A percentile compares a stretch with the other conserved stretches of the same genome.
These are phyloP conservation scores for Aspergillus floridensis DNA, from an alignment of 2,329 filamentous ascomycete species.

Conservation along the genomic window DNA sequence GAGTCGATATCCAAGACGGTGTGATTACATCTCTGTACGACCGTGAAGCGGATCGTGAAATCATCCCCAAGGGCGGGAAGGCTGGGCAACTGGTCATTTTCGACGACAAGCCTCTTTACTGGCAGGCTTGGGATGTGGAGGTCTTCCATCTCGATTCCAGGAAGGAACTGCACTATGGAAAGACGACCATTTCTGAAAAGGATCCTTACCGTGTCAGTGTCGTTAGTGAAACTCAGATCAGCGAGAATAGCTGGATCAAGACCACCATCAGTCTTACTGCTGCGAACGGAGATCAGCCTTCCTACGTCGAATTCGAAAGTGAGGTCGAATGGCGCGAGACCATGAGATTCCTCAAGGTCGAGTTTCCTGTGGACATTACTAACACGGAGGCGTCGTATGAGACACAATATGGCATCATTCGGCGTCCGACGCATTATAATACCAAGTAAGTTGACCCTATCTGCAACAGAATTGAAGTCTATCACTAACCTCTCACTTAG, in stretches of 20 bases:
- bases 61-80: slow-evolving; percentile 69
- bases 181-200: slow-evolving; percentile 68
- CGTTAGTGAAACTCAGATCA: slow-evolving; percentile 81
- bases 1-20: slow-evolving; percentile 70
- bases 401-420: slow-evolving; percentile 86
- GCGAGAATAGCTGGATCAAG: slow-evolving; percentile 78
- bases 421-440: slow-evolving; percentile 94
- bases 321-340: slow-evolving; percentile 97
- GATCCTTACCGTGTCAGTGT: slow-evolving; percentile 76
- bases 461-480: background rate
- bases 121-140: slow-evolving; percentile 98
- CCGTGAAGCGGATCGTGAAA: slow-evolving; percentile 67
- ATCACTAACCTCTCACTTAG: slow-evolving; percentile 37
- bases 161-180: slow-evolving; percentile 66
- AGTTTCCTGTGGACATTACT: slow-evolving; percentile 88
- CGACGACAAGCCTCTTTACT: slow-evolving; percentile 95
- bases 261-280: slow-evolving; percentile 80
- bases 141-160: slow-evolving; percentile 90
- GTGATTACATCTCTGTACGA: slow-evolving; percentile 84
- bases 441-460: slow-evolving; percentile 60
- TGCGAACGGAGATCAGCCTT: slow-evolving; percentile 61
- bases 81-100: slow-evolving; percentile 92
- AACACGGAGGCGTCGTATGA: slow-evolving; percentile 95
- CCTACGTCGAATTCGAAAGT: slow-evolving; percentile 72
- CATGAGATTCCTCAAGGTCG: slow-evolving; percentile 98